These are phyloP conservation scores for Melaleuca quinquenervia DNA, from an alignment of 345 rosid genomes.

Conservation along the genomic window DNA sequence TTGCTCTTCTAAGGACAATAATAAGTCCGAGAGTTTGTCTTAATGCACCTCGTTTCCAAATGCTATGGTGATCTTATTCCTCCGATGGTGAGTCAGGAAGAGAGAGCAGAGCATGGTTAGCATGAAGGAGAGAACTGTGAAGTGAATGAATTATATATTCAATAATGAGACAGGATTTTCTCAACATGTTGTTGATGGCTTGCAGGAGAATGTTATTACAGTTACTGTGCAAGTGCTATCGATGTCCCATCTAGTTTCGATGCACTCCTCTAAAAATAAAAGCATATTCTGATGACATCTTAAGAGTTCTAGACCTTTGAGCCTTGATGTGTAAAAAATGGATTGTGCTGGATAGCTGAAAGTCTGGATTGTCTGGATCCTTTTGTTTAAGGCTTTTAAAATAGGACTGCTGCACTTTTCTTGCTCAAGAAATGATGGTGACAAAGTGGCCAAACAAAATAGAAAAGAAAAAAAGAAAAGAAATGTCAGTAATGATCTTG, in stretches of 20 bases:
- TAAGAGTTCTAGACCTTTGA: neutral
- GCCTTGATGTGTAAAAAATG: neutral
- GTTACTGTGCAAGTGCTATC: neutral
- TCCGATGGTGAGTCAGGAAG: neutral
- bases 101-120: neutral
- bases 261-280: neutral
- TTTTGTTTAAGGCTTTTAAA: neutral
- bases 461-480: neutral
- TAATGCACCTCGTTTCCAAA: neutral
- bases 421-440: neutral
- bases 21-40: neutral
- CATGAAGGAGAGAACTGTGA: neutral
- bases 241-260: neutral
- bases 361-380: neutral
- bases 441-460: neutral
- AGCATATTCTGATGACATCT: neutral
- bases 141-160: neutral
- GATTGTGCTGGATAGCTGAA: neutral
- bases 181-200: neutral
- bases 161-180: neutral
- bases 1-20: neutral
- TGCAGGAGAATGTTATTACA: neutral
- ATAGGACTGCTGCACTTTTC: neutral
- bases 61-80: neutral
- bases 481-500: neutral